Percentiles rank a stretch among this genome's conserved stretches.
Conservation (phyloP, 768 basidiomycete genomes). For the Wakefieldia striispora region DNA sequence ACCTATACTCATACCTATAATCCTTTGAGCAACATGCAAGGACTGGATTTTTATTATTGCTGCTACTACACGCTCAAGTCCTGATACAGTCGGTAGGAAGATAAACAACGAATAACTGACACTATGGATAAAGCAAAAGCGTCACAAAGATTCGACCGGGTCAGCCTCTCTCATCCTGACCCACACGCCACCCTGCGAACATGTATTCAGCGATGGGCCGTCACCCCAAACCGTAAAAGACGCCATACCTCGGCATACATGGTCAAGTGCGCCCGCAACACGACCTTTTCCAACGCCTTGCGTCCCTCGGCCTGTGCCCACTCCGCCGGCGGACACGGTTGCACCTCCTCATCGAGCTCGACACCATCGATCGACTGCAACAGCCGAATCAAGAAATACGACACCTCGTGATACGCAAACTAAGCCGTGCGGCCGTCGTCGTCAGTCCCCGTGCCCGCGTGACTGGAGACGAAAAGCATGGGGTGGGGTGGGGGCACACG, state of each 20-base stretch:
- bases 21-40: conserved; percentile 20
- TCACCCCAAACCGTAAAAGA: too few species aligned
- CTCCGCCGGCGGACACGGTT: conserved; percentile 31
- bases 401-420: conserved; percentile 57
- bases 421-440: conserved; percentile 17
- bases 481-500: too few species aligned
- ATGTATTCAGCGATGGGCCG: not conserved
- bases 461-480: not conserved
- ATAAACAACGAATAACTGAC: not conserved
- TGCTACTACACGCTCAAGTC: not conserved
- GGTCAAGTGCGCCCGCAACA: conserved; percentile 40
- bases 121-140: not conserved
- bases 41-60: not conserved
- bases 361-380: conserved; percentile 48
- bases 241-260: conserved; percentile 40
- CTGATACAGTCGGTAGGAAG: too few species aligned
- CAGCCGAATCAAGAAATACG: conserved; percentile 52
- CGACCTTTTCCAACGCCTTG: conserved; percentile 40
- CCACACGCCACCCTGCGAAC: conserved; percentile 24
- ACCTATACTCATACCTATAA: conserved; percentile 29
- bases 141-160: conserved; percentile 1
- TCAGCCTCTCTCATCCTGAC: conserved; percentile 22
- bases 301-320: conserved; percentile 35
- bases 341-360: conserved; percentile 37
- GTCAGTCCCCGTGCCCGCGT: not conserved